Base-by-base conservation (phyloP, 176 grass and related monocot genomes). In the Oryza longistaminata region DNA sequence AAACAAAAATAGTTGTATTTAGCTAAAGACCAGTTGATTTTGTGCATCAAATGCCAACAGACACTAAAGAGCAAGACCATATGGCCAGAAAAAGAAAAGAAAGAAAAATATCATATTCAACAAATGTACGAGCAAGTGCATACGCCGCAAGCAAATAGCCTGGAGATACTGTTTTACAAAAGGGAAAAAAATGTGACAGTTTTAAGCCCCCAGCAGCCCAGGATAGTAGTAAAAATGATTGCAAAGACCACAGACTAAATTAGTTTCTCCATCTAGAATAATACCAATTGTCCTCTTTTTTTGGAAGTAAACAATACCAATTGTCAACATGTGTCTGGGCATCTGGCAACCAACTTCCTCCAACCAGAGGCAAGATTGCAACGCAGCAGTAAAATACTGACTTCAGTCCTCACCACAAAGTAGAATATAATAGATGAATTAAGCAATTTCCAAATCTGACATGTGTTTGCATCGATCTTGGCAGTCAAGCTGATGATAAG, bases 1-100 rank as follows among this genome's bases (percentile, higher is more conserved):
- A 43, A 43, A 9, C 2, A 43, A 43, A 43, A 43, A 11, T 19
- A 49, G 2, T 39, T 82, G 29, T 31, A 40, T 68, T 85, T 74
- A 37, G 75, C 69, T 52, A 67, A 67, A 74, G 34, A 82, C 37
- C 37, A 82, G 37, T 45, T 45, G 53, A 7, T 64, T 64, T 55
- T 65, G 50, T 61, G 69, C 25, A 33, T 49, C 1, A 62, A 25
- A 83, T 74, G 53, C 15, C 55, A 83, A 27, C 1, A 8, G 11
- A 29, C 11, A 43, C 21, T 43, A 82, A 52, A 39, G 66, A 24
- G 39, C 64, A 75, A 66, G 8, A 61, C 11, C 13, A 80, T 61
- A 81, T 52, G 71, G 3, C 42, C 42, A 16, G 13, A 55, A 7
- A 60, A 17, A 7, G 31, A 4, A 16, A 11, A 22, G 9, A 11